Conservation (phyloP, 768 basidiomycete genomes). For the Leccinum uliginosum region DNA sequence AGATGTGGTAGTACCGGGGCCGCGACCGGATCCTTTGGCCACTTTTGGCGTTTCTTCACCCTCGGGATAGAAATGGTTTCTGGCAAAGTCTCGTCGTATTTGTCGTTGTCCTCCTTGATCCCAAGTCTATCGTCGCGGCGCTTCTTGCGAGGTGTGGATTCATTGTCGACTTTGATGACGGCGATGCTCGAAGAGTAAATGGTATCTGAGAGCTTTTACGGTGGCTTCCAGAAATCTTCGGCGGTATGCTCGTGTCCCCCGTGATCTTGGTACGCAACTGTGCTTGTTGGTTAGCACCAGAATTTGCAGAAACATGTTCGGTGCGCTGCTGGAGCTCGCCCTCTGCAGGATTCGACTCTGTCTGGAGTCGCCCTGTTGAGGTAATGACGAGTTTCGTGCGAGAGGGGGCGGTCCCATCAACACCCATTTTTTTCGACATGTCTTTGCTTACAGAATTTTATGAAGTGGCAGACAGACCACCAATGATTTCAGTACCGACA, state of each 20-base stretch:
- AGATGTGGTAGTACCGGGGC: constrained; percentile 7
- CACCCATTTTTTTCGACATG: neutral
- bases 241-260: constrained; percentile 1
- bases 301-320: neutral
- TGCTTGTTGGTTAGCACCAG: neutral
- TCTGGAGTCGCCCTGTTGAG: neutral
- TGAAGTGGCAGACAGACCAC: neutral
- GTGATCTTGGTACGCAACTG: neutral
- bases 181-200: constrained; percentile 1
- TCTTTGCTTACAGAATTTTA: neutral
- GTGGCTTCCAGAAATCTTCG: constrained; percentile 21
- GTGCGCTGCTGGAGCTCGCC: neutral
- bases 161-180: constrained; percentile 11
- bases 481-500: neutral
- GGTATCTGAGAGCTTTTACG: constrained; percentile 27
- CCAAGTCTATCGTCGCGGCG: constrained; percentile 5
- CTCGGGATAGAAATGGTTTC: constrained; percentile 5
- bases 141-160: constrained; percentile 18
- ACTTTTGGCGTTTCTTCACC: constrained; percentile 33
- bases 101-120: neutral
- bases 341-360: neutral
- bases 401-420: neutral
- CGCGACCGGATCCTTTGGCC: constrained; percentile 31
- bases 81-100: neutral
- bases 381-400: neutral